These are phyloP conservation scores for Alternaria novae-zelandiae DNA, from an alignment of 2,329 filamentous ascomycete genomes.

Conservation along the genomic window DNA sequence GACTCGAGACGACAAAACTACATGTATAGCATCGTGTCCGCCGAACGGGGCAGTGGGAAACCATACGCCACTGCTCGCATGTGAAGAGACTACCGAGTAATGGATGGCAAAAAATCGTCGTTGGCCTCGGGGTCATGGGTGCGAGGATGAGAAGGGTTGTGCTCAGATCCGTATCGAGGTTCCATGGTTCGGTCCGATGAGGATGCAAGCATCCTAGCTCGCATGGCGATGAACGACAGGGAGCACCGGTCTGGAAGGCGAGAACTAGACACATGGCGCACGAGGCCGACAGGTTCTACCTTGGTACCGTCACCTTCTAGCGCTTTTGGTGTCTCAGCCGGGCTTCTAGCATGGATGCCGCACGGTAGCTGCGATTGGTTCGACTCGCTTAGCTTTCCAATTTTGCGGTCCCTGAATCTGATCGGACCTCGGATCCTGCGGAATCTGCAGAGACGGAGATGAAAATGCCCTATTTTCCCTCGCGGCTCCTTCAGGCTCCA, in stretches of 20 bases:
- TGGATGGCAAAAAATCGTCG: background rate
- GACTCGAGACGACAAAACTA: background rate
- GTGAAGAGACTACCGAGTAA: background rate
- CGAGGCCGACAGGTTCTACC: slow-evolving; percentile 1
- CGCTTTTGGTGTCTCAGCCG: background rate
- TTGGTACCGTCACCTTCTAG: background rate
- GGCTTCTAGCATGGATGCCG: background rate
- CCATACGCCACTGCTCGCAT: background rate
- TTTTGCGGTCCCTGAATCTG: slow-evolving; percentile 1
- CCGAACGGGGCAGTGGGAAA: background rate
- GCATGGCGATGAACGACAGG: slow-evolving; percentile 6
- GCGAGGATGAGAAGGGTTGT: background rate
- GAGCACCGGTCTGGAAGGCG: background rate
- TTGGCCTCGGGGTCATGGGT: background rate
- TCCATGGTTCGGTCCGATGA: background rate
- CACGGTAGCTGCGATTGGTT: background rate
- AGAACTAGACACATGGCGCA: background rate
- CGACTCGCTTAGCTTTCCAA: slow-evolving; percentile 2
- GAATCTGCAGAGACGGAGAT: slow-evolving; percentile 15
- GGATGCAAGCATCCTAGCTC: background rate
- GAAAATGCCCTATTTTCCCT: background rate
- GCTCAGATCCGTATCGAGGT: background rate
- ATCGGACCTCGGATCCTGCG: background rate
- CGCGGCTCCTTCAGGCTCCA: slow-evolving; percentile 6
- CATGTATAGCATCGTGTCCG: background rate